Evolutionary conservation across 1,284 basidiomycete genomes (phyloP), one percentile per base, ranked within the genome.

Genomic region (Ustilago xerochloae): DNA sequence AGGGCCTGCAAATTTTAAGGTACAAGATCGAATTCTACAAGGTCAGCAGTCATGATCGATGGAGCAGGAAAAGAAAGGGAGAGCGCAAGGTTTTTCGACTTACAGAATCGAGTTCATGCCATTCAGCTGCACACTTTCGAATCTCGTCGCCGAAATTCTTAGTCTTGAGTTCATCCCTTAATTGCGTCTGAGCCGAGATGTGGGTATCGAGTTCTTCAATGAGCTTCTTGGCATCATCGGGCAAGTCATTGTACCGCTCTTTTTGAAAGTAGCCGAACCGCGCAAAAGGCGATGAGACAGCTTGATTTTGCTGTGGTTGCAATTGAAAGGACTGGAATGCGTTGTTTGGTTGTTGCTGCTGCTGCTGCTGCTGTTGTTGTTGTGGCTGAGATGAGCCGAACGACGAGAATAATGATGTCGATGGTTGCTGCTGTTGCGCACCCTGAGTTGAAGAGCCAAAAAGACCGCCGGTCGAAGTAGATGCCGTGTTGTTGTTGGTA

Each of bases 191-290:
- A 0, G 62, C 48, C 2, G 60, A 35, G 16, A 80, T 78, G 59
- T 75, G 72, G 10, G 52, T 47, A 16, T 84, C 82, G 33, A 84
- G 69, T 50, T 82, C 79, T 39, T 83, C 81, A 1, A 84, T 43
- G 22, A 84, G 54, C 38, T 77, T 71, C 9, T 69, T 70, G 8
- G 73, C 74, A 3, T 77, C 72, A 4, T 83, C 82, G 15, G 81
- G 78, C 15, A 84, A 59, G 30, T 84, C 81, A 48, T 84, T 82
- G 64, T 79, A 84, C 18, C 81, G 71, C 48, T 83, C 81, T 20
- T 77, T 77, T 41, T 83, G 81, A 35, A 81, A 76, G 63, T 74
- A 84, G 0, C 67, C 64, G 58, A 77, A 68, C 9, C 73, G 73
- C 5, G 63, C 18, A 29, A 84, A 80, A 1, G 78, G 81, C 9